Percentiles rank a stretch among this genome's conserved stretches.
Conservation (phyloP, 495 filamentous ascomycete genomes). For the Neurospora pannonica region DNA sequence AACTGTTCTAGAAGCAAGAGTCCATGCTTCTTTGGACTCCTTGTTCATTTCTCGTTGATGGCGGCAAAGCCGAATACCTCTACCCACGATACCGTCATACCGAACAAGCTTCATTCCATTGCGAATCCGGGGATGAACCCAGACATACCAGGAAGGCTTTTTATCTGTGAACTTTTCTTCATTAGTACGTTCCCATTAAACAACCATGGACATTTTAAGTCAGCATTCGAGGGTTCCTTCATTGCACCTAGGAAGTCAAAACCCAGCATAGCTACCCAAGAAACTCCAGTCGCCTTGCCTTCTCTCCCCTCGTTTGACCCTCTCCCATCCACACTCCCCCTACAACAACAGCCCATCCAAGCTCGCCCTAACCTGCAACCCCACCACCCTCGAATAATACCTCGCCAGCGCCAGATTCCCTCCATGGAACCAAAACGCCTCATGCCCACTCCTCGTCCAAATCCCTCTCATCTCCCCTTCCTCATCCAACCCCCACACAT, state of each 20-base stretch:
- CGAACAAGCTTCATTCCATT: too few species aligned
- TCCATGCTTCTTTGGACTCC: too few species aligned
- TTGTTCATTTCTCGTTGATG: too few species aligned
- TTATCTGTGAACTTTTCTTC: neutral
- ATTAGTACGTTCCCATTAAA: neutral
- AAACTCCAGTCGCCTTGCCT: neutral
- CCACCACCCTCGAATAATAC: constrained; percentile 61
- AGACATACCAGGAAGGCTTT: neutral
- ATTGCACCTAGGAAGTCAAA: neutral
- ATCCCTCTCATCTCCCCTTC: constrained; percentile 69
- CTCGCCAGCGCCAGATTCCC: constrained; percentile 69
- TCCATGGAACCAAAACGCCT: constrained; percentile 77
- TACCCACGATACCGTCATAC: too few species aligned
- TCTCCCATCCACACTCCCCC: neutral
- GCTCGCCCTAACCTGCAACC: constrained; percentile 64
- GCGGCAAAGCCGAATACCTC: too few species aligned
- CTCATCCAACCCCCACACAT: constrained; percentile 71
- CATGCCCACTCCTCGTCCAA: constrained; percentile 63
- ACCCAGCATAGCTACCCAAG: neutral
- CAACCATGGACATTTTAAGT: neutral
- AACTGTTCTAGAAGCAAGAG: too few species aligned
- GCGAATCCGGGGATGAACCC: too few species aligned
- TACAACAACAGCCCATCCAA: constrained; percentile 42
- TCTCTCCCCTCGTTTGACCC: neutral
- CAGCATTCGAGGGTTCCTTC: neutral